Evolutionary conservation across 2,329 filamentous ascomycete genomes (phyloP), one percentile per base, ranked within the genome.

Genomic region (Teratosphaeria gauchensis): DNA sequence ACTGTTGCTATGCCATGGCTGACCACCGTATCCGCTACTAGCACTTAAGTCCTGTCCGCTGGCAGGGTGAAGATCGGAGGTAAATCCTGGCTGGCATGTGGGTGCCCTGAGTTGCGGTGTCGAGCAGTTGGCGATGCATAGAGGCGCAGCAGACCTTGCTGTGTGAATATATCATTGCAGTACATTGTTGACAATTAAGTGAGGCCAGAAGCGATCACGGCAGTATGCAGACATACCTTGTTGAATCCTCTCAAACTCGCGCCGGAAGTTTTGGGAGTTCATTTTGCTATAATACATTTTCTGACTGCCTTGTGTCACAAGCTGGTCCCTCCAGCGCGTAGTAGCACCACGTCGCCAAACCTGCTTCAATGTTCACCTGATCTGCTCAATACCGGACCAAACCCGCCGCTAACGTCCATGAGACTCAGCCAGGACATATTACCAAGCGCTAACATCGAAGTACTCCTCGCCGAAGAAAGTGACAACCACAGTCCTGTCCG

Each of bases 391-490:
- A 8, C 19, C 42, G 4, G 24, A 28, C 24, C 24, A 28, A 2
- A 28, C 24, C 24, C 24, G 24, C 24, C 24, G 24, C 24, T 28
- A 4, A 28, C 24, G 24, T 2, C 24, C 16, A 21, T 48, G 8
- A 21, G 19, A n/a, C 4, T n/a, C 19, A 42, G 2, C 35, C 1
- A 16, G 12, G n/a, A 42, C 35, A 16, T 53, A 11, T 55, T 85
- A 95, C 90, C 91, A 96, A 54, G 90, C 90, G 68, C 84, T 84
- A 59, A 95, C 88, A 69, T 97, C 92, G 68, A 96, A 97, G 72
- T 95, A 96, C 76, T 97, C 92, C 85, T 97, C 95, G 24, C 91
- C 89, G 74, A 96, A 99, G 76, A 94, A 96, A 3, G 94, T 97
- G 2, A 90, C 91, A 12, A 99, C 91, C 31, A 99, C 95, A 3